A percentile compares a stretch with the other conserved stretches of the same genome.
phyloP scores from a whole-genome alignment of 1,284 basidiomycete species.

The Coniferiporia sulphurascens region DNA sequence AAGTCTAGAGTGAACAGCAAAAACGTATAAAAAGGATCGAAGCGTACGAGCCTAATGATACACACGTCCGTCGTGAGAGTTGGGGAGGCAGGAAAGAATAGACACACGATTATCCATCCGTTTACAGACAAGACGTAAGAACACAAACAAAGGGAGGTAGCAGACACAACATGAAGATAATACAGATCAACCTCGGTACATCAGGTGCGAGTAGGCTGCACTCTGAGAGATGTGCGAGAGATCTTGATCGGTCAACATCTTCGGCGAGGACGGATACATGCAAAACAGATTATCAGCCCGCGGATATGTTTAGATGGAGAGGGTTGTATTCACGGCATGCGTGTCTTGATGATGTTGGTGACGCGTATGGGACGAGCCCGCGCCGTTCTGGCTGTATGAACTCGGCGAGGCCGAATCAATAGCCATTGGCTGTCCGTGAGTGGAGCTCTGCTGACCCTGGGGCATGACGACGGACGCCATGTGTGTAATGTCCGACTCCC shows the following conservation, averaged over 20 bases:
- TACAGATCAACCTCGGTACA: conserved; percentile 4
- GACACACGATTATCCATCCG: neutral
- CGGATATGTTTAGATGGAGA: neutral
- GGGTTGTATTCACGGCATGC: neutral
- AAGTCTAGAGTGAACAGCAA: neutral
- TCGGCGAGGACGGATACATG: neutral
- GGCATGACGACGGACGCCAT: conserved; percentile 15
- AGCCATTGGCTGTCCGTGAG: conserved; percentile 4
- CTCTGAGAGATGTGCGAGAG: neutral
- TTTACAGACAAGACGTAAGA: neutral
- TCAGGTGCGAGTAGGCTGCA: conserved; percentile 4
- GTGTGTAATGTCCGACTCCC: conserved; percentile 16
- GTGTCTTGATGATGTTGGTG: neutral
- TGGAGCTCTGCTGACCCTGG: neutral
- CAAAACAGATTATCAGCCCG: neutral
- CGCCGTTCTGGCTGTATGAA: conserved; percentile 1
- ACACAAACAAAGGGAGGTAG: neutral
- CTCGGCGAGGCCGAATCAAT: neutral
- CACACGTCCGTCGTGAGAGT: neutral
- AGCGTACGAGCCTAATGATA: neutral
- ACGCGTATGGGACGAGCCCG: neutral
- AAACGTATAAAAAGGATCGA: neutral
- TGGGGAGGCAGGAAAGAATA: neutral
- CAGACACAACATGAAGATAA: neutral
- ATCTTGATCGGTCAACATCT: conserved; percentile 2